These are phyloP conservation scores for Crithidia thermophila DNA, from an alignment of 208 protist species.

Conservation along the genomic window DNA sequence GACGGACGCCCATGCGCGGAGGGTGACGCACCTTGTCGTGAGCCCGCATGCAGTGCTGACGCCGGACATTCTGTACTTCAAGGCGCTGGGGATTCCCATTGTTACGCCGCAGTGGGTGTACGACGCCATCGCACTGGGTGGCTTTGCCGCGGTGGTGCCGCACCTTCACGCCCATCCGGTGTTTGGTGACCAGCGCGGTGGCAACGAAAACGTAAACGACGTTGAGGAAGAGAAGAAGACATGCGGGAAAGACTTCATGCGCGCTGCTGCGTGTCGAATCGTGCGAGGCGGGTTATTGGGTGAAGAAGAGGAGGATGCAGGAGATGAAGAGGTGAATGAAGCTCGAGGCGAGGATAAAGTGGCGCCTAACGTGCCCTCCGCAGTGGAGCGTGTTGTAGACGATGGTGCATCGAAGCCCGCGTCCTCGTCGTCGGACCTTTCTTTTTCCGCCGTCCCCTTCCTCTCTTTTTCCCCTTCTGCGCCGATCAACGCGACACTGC, in stretches of 20 bases:
- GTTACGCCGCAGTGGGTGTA: constrained; percentile 73
- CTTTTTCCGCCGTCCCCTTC: background rate
- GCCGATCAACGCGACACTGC: constrained; percentile 14
- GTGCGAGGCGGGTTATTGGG: background rate
- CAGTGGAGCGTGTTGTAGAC: no score
- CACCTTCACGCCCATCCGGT: constrained; percentile 37
- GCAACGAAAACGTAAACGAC: no score
- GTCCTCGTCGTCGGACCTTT: no score
- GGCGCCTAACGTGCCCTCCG: background rate
- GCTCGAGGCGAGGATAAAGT: background rate
- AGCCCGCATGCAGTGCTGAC: constrained; percentile 40
- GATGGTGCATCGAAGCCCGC: no score
- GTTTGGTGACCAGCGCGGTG: constrained; percentile 23
- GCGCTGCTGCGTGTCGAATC: no score
- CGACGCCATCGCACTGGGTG: constrained; percentile 62
- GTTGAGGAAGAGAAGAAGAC: no score
- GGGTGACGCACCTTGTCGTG: constrained; percentile 38
- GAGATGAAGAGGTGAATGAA: background rate
- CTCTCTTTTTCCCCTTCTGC: no score
- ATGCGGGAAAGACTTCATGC: no score
- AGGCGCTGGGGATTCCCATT: constrained; percentile 63
- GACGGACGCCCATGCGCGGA: background rate
- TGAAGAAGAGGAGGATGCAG: constrained; percentile 7
- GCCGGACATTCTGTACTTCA: constrained; percentile 49
- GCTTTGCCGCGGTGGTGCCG: constrained; percentile 43